These are phyloP conservation scores for Sesbania bispinosa DNA, from an alignment of 306 rosid species.

Conservation along the genomic window DNA sequence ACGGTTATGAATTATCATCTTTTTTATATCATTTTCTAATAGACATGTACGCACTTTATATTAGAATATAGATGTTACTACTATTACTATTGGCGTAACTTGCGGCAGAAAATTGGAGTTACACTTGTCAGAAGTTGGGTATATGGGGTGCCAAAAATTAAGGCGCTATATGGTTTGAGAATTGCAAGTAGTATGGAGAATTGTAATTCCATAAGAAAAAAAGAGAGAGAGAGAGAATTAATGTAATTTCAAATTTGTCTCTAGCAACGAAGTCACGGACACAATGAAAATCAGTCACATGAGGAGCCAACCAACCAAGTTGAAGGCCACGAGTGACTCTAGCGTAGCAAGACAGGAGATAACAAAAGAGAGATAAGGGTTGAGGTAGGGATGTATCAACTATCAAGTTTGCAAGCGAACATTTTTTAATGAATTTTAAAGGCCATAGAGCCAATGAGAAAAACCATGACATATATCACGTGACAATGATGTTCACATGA, in stretches of 20 bases:
- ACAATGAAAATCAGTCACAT: conserved; percentile 39
- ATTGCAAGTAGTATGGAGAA: background rate
- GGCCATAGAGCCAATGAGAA: conserved; percentile 10
- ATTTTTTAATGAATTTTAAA: conserved; percentile 29
- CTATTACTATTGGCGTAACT: conserved; percentile 31
- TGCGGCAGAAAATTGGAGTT: conserved; percentile 21
- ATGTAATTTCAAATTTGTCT: too few species aligned
- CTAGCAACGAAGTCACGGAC: conserved; percentile 51
- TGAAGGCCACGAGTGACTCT: conserved; percentile 1
- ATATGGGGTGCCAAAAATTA: conserved; percentile 22
- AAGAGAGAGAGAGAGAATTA: too few species aligned
- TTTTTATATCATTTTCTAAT: too few species aligned
- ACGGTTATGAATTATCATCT: too few species aligned
- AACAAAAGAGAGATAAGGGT: background rate
- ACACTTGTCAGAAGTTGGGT: background rate
- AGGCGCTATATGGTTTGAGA: conserved; percentile 26
- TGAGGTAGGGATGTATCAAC: background rate
- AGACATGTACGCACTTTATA: too few species aligned
- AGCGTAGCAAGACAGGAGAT: background rate
- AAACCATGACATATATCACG: conserved; percentile 30
- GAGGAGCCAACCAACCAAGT: conserved; percentile 24
- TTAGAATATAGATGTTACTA: background rate
- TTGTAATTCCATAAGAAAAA: too few species aligned
- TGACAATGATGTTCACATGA: conserved; percentile 45
- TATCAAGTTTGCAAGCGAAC: conserved; percentile 18